These are phyloP conservation scores for Sordariomycetes sp. DNA, from an alignment of 2,329 filamentous ascomycete species.

Conservation along the genomic window DNA sequence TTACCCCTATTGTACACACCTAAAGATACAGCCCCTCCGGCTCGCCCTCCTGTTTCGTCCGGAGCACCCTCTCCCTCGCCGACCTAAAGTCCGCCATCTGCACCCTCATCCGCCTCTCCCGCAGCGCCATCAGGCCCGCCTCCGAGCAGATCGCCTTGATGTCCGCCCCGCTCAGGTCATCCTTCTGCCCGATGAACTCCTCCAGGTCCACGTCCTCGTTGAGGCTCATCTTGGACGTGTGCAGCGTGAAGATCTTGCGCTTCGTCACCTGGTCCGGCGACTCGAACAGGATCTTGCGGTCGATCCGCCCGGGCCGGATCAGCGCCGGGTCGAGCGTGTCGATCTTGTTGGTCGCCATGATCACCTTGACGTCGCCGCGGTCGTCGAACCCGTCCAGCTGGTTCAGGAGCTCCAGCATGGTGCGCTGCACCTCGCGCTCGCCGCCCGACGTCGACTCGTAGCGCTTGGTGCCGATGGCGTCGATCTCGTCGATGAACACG, in stretches of 20 bases:
- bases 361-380: slow-evolving; percentile 96
- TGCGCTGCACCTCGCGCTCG: slow-evolving; percentile 94
- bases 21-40: slow-evolving; percentile 99
- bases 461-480: slow-evolving; percentile 96
- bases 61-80: slow-evolving; percentile 86
- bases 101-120: slow-evolving; percentile 93
- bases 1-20: not conserved
- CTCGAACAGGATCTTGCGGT: slow-evolving; percentile 83
- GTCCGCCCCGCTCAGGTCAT: slow-evolving; percentile 91
- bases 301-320: slow-evolving; percentile 94
- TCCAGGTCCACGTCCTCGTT: slow-evolving; percentile 96
- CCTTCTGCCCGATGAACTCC: slow-evolving; percentile 97
- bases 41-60: slow-evolving; percentile 97
- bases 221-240: slow-evolving; percentile 97
- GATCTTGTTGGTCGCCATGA: slow-evolving; percentile 99
- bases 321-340: slow-evolving; percentile 92
- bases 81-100: slow-evolving; percentile 97
- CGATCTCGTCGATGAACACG: slow-evolving; percentile 98
- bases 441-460: slow-evolving; percentile 96
- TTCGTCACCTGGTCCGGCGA: slow-evolving; percentile 73
- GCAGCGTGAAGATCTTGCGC: slow-evolving; percentile 96
- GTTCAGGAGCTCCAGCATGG: slow-evolving; percentile 96
- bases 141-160: slow-evolving; percentile 99
- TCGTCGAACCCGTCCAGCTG: slow-evolving; percentile 98
- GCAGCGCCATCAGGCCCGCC: slow-evolving; percentile 84